Evolutionary conservation across 2,329 filamentous ascomycete genomes (phyloP).

Genomic region (Microsporum ferrugineum): DNA sequence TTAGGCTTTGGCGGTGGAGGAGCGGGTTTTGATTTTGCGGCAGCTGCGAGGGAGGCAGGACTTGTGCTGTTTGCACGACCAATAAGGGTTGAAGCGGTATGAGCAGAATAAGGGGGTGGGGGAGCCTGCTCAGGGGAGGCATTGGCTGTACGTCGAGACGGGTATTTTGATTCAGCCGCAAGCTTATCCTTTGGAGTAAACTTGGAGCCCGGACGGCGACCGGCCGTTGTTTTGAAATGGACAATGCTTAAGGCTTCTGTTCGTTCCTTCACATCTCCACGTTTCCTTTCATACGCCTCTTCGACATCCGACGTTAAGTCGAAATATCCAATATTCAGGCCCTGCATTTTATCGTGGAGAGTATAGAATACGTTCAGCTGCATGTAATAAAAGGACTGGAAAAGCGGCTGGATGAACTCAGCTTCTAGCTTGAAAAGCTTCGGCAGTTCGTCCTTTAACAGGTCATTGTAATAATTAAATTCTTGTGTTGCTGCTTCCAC

Average conservation of each 20-base stretch:
- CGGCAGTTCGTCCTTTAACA: slow-evolving; percentile 90
- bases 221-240: slow-evolving; percentile 81
- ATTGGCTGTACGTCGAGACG: slow-evolving; percentile 30
- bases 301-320: slow-evolving; percentile 83
- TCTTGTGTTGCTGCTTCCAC: slow-evolving; percentile 87
- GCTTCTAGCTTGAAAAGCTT: slow-evolving; percentile 80
- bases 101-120: slow-evolving; percentile 59
- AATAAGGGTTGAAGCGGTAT: slow-evolving; percentile 26
- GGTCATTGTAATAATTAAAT: slow-evolving; percentile 94
- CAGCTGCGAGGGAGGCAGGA: slow-evolving; percentile 35
- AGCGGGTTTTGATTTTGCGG: slow-evolving; percentile 56
- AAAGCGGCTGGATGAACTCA: slow-evolving; percentile 91
- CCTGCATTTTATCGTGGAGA: slow-evolving; percentile 94
- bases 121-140: slow-evolving; percentile 43
- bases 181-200: slow-evolving; percentile 27
- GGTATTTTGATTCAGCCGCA: slow-evolving; percentile 28
- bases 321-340: slow-evolving; percentile 94
- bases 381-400: slow-evolving; percentile 99
- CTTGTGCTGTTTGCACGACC: slow-evolving; percentile 29
- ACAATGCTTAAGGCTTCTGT: slow-evolving; percentile 77
- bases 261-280: slow-evolving; percentile 76
- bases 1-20: slow-evolving; percentile 69
- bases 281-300: slow-evolving; percentile 79
- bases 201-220: slow-evolving; percentile 30
- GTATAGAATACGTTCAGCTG: slow-evolving; percentile 99